phyloP scores from a whole-genome alignment of 495 filamentous ascomycete species.

The Xylaria acuta region DNA sequence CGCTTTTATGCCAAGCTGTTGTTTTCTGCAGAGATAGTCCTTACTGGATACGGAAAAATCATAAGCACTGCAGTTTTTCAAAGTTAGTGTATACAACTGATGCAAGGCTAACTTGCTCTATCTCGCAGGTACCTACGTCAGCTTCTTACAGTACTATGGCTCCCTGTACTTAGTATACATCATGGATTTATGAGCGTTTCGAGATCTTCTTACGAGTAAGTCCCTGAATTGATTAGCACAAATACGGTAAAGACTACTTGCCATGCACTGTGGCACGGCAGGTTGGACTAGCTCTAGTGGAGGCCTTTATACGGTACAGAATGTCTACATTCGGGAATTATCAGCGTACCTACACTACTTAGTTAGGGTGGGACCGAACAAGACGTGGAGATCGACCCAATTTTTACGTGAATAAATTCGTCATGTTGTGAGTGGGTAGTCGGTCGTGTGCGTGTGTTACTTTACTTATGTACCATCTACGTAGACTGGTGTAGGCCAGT shows the following conservation, averaged over 20 bases:
- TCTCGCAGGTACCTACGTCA: background rate
- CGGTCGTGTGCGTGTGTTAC: background rate
- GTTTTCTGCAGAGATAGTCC: background rate
- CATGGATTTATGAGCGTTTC: conserved; percentile 8
- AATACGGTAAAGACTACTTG: background rate
- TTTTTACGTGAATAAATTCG: background rate
- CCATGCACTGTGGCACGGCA: background rate
- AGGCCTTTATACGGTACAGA: background rate
- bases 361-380: background rate
- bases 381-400: background rate
- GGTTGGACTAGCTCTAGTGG: background rate
- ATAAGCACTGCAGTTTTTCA: background rate
- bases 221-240: background rate
- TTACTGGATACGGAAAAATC: background rate
- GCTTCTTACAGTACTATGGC: background rate
- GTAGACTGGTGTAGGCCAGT: background rate
- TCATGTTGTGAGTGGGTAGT: background rate
- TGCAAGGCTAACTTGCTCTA: too few relatives aligned
- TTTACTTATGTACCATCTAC: too few relatives aligned
- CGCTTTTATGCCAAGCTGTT: background rate
- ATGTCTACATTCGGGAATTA: background rate
- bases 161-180: background rate
- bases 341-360: background rate
- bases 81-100: background rate
- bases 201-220: conserved; percentile 1